Base-by-base conservation (phyloP, 2,329 filamentous ascomycete species). In the Sclerotinia subarctica region DNA sequence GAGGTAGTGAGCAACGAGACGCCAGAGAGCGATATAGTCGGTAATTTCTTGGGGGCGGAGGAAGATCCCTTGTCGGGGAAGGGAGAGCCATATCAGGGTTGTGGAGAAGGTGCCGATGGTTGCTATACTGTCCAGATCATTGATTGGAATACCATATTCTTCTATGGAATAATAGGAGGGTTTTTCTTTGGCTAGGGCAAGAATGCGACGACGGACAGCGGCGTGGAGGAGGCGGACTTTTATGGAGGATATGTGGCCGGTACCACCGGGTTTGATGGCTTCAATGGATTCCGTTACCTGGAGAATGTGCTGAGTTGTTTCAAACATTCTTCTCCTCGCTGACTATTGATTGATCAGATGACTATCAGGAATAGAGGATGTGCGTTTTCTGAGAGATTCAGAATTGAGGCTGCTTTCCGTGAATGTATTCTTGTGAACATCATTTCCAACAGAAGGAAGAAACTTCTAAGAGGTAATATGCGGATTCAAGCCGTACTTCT, bases 1-100 rank as follows among this genome's bases (percentile, higher is more conserved):
- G 73, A 93, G 84, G 42, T 93, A 81, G 74, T 92, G 84, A 0
- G 85, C 90, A 17, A 94, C 85, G 71, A 91, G 90, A 3, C 91
- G 84, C 90, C 91, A 94, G 0, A 94, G 80, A 0, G 90, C 90
- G 56, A 92, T 81, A 75, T 92, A 94, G 74, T 93, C 90, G 2
- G 76, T 75, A 2, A 85, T 86, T 75, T 94, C 90, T 68, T 85
- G 84, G 38, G 82, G 68, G 0, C 83, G 82, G 35, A 91, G 79
- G 72, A 81, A 88, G 66, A 94, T 87, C 2, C 91, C 91, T 78
- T 94, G 91, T 0, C 90, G 83, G 0, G 91, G 91, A 5, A 94
- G 82, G 32, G 85, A 85, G 35, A 92, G 76, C 83, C 86, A 93
- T 69, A 93, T 83, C 2, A 93, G 78, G 0, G 85, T 85, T 0